Base-by-base conservation (phyloP, 768 basidiomycete genomes). In the Amanita phalloides region DNA sequence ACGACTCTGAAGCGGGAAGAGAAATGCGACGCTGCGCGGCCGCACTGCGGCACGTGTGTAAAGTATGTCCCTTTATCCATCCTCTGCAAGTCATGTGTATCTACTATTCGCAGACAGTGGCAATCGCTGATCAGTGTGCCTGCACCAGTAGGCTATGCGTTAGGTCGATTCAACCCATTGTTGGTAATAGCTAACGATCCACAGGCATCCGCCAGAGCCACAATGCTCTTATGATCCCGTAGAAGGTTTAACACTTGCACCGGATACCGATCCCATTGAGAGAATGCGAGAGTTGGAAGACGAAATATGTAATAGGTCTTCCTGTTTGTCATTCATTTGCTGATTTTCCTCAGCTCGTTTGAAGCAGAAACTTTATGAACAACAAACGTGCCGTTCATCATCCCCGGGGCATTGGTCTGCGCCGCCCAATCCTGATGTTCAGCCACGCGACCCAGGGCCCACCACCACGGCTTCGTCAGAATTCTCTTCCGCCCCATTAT, bases 1-100 rank as follows among this genome's bases (percentile, higher is more conserved):
- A 13, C 42, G 39, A 35, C 17, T 48, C 53, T 48, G 45, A 50
- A 56, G 45, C n/a, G 37, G 36, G 2, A 39, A 4, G 45, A 91
- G 88, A 90, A 90, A 85, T 92, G 89, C 58, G 89, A 92, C 66
- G 89, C 89, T 38, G 77, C 82, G 38, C 82, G 90, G 56, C 89
- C 89, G 10, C 86, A 90, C 63, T 92, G 89, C 62, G 76, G 80
- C 38, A 90, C 89, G 48, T 91, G 89, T 60, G 77, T 88, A 54
- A 90, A 84, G 87, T 88, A 58, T 60, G 81, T 74, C 46, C n/a
- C 21, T 30, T n/a, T 35, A 37, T 36, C 30, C 32, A 21, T 54
- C 23, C 32, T 25, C 46, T 46, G 3, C 51, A 14, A 37, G 45
- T 8, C 38, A 41, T 21, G 33, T 46, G 39, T 46, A 56, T 42